Conservation (phyloP, 495 filamentous ascomycete species). For the Xylaria cubensis region DNA sequence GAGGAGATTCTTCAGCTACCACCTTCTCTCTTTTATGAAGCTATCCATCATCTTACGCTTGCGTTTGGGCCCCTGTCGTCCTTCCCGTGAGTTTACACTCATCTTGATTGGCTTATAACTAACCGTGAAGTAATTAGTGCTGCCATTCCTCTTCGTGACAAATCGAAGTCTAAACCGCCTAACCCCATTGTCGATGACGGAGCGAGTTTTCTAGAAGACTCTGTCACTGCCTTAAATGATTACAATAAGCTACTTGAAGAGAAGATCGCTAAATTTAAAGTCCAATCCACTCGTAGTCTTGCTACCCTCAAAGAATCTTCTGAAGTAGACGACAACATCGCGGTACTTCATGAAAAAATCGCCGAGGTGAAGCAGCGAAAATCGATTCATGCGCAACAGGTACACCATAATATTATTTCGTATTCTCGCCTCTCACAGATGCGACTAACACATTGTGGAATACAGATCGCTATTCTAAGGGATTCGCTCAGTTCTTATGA, state of each 20-base stretch:
- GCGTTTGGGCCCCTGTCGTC: slow-evolving; percentile 20
- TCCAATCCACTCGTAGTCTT: slow-evolving; percentile 16
- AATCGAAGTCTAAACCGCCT: neutral
- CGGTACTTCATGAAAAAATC: neutral
- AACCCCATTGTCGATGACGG: slow-evolving; percentile 17
- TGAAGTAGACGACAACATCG: neutral
- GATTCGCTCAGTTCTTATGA: slow-evolving; percentile 1
- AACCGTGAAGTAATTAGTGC: neutral
- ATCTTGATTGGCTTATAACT: neutral
- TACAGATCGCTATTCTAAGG: slow-evolving; percentile 14
- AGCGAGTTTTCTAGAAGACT: neutral
- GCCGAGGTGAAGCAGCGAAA: slow-evolving; percentile 8
- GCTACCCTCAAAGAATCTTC: slow-evolving; percentile 6
- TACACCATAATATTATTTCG: neutral
- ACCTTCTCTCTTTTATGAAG: slow-evolving; percentile 6
- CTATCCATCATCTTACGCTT: neutral
- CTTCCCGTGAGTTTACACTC: slow-evolving; percentile 11
- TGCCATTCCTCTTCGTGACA: neutral
- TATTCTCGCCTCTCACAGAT: neutral
- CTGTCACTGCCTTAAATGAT: neutral
- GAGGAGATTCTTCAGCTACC: slow-evolving; percentile 17
- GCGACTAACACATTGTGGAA: neutral
- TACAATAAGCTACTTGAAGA: slow-evolving; percentile 25
- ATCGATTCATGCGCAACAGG: slow-evolving; percentile 3
- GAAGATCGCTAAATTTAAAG: slow-evolving; percentile 16